These are phyloP conservation scores for Huntiella abstrusa DNA, from an alignment of 2,329 filamentous ascomycete species.

Conservation along the genomic window DNA sequence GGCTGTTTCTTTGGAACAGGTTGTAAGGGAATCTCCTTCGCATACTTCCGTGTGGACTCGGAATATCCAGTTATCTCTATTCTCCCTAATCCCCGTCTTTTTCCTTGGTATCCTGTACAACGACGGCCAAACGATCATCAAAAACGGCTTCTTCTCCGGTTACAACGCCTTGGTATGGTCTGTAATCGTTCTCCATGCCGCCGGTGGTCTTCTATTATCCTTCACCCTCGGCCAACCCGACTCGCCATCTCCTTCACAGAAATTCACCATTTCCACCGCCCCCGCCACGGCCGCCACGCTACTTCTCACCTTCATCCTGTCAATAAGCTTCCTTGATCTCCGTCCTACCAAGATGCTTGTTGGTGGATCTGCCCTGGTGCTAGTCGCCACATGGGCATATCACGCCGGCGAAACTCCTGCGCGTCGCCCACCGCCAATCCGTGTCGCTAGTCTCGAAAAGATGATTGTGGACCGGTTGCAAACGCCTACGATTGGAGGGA, in stretches of 20 bases:
- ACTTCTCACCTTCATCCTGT: constrained; percentile 67
- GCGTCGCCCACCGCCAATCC: constrained; percentile 42
- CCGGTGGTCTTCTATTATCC: constrained; percentile 60
- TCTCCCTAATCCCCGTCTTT: constrained; percentile 76
- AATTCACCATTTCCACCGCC: constrained; percentile 66
- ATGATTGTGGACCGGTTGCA: constrained; percentile 33
- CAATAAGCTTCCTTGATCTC: constrained; percentile 72
- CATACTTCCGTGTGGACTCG: constrained; percentile 76
- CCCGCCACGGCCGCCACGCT: constrained; percentile 89
- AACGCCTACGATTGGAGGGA: constrained; percentile 19
- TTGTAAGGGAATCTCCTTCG: constrained; percentile 65
- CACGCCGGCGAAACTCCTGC: constrained; percentile 40
- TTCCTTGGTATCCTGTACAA: constrained; percentile 73
- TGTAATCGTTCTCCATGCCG: constrained; percentile 63
- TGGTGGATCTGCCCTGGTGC: constrained; percentile 57
- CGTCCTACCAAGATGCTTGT: constrained; percentile 63
- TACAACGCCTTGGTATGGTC: constrained; percentile 88
- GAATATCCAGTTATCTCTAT: constrained; percentile 87
- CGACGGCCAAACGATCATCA: constrained; percentile 66
- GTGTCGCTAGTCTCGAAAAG: constrained; percentile 61
- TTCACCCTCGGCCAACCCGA: constrained; percentile 24
- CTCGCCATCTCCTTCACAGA: neutral
- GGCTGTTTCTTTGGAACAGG: constrained; percentile 76
- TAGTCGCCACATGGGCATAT: constrained; percentile 74
- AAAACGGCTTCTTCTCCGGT: constrained; percentile 80